Evolutionary conservation across 179 eudicot genomes (phyloP).

Genomic region (Corrigiola litoralis): DNA sequence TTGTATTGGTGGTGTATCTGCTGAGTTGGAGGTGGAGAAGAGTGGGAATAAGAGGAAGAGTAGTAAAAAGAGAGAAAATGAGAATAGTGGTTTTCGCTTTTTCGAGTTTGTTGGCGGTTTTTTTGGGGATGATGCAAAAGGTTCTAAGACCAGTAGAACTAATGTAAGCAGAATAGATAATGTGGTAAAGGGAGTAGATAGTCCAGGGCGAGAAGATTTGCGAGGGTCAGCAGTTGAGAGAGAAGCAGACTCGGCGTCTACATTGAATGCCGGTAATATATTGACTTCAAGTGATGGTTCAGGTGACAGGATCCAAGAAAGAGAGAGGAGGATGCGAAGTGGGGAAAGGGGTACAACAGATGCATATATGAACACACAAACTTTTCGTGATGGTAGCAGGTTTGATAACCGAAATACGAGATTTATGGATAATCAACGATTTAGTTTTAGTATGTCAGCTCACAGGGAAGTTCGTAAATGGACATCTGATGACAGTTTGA

Average conservation of each 20-base stretch:
- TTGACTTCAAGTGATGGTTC: slow-evolving; percentile 10
- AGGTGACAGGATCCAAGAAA: slow-evolving; percentile 17
- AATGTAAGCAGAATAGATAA: slow-evolving; percentile 34
- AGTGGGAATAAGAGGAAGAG: slow-evolving; percentile 25
- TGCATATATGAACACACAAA: slow-evolving; percentile 19
- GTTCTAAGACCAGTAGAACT: slow-evolving; percentile 30
- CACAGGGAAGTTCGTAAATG: slow-evolving; percentile 32
- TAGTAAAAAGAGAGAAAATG: slow-evolving; percentile 41
- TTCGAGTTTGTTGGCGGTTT: slow-evolving; percentile 36
- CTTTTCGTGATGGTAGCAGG: slow-evolving; percentile 24
- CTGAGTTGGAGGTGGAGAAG: slow-evolving; percentile 37
- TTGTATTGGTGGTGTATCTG: slow-evolving; percentile 24
- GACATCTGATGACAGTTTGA: slow-evolving; percentile 27
- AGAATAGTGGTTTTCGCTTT: slow-evolving; percentile 36
- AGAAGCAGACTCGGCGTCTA: slow-evolving; percentile 7
- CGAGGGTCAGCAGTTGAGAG: slow-evolving; percentile 28
- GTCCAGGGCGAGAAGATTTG: slow-evolving; percentile 17
- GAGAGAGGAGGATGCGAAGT: slow-evolving; percentile 16
- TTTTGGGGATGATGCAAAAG: slow-evolving; percentile 25
- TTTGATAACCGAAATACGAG: slow-evolving; percentile 25
- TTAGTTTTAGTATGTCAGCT: slow-evolving; percentile 29
- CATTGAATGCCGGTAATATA: slow-evolving; percentile 15
- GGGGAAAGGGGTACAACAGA: slow-evolving; percentile 29
- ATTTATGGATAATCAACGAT: slow-evolving; percentile 29
- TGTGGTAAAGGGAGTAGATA: slow-evolving; percentile 22